phyloP scores from a whole-genome alignment of 495 filamentous ascomycete genomes.

The Aspergillus egyptiacus region DNA sequence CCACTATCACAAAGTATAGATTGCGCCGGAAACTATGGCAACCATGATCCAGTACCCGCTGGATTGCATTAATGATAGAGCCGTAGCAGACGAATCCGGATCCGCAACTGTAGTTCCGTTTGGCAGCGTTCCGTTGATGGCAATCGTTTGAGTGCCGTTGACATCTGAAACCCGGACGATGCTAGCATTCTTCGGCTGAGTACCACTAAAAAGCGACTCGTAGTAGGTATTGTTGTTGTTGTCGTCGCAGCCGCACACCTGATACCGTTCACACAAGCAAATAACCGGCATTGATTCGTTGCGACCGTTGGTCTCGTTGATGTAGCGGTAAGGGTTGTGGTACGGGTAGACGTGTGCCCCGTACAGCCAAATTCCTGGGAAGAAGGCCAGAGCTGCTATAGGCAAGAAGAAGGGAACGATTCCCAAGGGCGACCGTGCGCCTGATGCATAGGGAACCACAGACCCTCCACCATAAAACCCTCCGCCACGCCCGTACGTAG shows the following conservation, averaged over 20 bases:
- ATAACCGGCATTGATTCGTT: slow-evolving; percentile 67
- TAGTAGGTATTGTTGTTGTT: slow-evolving; percentile 55
- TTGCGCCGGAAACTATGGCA: slow-evolving; percentile 45
- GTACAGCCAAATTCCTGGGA: slow-evolving; percentile 56
- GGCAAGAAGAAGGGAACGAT: slow-evolving; percentile 54
- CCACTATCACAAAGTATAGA: slow-evolving; percentile 33
- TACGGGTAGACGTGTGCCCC: slow-evolving; percentile 60
- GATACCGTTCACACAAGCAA: slow-evolving; percentile 68
- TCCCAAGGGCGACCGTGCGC: slow-evolving; percentile 48
- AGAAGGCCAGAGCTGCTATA: slow-evolving; percentile 51
- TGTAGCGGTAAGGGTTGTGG: slow-evolving; percentile 54
- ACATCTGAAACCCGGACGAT: slow-evolving; percentile 55
- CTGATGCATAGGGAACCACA: slow-evolving; percentile 59
- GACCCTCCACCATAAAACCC: slow-evolving; percentile 77
- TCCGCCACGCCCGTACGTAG: slow-evolving; percentile 58
- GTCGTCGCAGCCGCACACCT: slow-evolving; percentile 77
- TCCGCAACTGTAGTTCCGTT: slow-evolving; percentile 73
- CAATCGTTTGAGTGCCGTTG: slow-evolving; percentile 69
- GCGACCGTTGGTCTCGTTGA: slow-evolving; percentile 30
- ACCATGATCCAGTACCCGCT: slow-evolving; percentile 60
- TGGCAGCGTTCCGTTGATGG: slow-evolving; percentile 79
- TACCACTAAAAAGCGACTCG: slow-evolving; percentile 57
- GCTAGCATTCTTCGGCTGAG: slow-evolving; percentile 60
- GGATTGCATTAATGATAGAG: slow-evolving; percentile 34
- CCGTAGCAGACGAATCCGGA: slow-evolving; percentile 23